These are phyloP conservation scores for Lentinula novae-zelandiae DNA, from an alignment of 1,284 basidiomycete genomes.

Conservation along the genomic window DNA sequence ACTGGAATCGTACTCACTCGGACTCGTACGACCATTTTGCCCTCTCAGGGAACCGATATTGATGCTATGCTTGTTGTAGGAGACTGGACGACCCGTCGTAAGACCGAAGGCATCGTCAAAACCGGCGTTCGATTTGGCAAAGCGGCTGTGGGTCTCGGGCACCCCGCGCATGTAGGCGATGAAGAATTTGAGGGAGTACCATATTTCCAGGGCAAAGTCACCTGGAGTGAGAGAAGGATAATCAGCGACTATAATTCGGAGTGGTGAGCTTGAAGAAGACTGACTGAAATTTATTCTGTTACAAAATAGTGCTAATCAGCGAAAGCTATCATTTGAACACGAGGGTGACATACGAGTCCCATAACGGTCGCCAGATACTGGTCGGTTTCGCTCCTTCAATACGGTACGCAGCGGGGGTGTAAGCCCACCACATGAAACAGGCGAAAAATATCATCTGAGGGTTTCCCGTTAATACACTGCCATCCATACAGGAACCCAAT, in stretches of 20 bases:
- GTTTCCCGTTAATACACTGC: constrained; percentile 3
- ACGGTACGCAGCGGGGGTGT: constrained; percentile 64
- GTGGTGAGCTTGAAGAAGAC: constrained; percentile 17
- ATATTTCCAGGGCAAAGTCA: constrained; percentile 68
- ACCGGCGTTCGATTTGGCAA: constrained; percentile 26
- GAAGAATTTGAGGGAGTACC: constrained; percentile 61
- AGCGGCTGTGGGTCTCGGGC: constrained; percentile 38
- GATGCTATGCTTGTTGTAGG: constrained; percentile 1
- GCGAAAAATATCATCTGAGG: constrained; percentile 79
- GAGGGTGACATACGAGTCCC: constrained; percentile 56
- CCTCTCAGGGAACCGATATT: no score
- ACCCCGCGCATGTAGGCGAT: constrained; percentile 42
- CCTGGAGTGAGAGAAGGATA: constrained; percentile 26
- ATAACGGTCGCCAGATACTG: constrained; percentile 60
- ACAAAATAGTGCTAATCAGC: background rate
- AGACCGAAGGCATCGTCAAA: constrained; percentile 55
- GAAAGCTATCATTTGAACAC: background rate
- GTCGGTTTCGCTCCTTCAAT: constrained; percentile 32
- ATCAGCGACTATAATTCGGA: background rate
- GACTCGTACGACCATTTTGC: background rate
- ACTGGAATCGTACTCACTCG: constrained; percentile 16
- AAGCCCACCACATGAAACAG: constrained; percentile 78
- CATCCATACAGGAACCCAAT: background rate
- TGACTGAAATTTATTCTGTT: constrained; percentile 68
- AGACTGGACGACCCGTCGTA: constrained; percentile 14